Base-by-base conservation (phyloP, 345 rosid genomes). In the Draba incana region DNA sequence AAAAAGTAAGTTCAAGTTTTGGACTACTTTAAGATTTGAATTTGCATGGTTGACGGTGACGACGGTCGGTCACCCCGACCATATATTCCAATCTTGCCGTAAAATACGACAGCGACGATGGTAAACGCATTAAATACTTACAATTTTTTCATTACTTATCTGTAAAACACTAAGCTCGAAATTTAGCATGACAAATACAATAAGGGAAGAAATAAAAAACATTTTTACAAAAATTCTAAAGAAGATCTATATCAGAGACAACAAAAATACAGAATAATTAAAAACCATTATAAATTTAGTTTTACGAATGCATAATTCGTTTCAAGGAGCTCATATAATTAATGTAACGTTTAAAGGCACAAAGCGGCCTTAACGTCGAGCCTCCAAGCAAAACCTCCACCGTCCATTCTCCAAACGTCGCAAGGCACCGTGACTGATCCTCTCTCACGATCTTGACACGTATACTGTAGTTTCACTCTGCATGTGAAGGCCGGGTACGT, bases 351-450 rank as follows among this genome's bases (percentile, higher is more conserved):
- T 80, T 41, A 84, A 46, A 85, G 76, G 41, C 82, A 72, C 42
- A 89, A 89, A 50, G 96, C 98, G 10, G 98, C 86, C 57, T 82
- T 81, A 42, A 84, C 79, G 72, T 92, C 98, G 24, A 92, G 81
- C 78, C 91, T 81, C 98, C 96, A 92, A 70, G 91, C 98, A 81
- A 82, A 86, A 0, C 91, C 88, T 13, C 97, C 91, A 0, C 78
- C 74, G 58, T 86, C 82, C 91, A 89, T 84, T 62, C 87, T 78
- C 97, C 97, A 89, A 39, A 77, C 91, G 47, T 92, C 98, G 58
- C 98, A 89, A 2, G 97, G 98, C 72, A 86, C 76, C 49, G 83
- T 88, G 8, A 85, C 57, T 1, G 93, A 83, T 43, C 79, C 80
- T 54, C 57, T 82, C 54, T 80, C 89, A 38, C 78, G 84, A 52